Evolutionary conservation across 148 eudicot genomes (phyloP).

Genomic region (Linanthus parryae): DNA sequence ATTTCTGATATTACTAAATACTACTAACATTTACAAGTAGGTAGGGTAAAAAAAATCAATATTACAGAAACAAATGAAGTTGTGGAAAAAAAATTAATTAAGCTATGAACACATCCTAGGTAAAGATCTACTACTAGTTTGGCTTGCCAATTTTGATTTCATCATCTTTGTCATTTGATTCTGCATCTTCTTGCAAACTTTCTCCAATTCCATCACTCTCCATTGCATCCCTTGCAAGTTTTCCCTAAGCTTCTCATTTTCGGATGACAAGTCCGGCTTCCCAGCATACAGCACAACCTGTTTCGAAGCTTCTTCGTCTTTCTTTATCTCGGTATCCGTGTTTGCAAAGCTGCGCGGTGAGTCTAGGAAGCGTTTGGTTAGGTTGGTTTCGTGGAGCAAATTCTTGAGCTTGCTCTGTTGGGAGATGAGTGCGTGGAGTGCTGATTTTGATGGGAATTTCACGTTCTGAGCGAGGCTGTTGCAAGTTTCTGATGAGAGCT

Average conservation of each 20-base stretch:
- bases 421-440: conserved; percentile 43
- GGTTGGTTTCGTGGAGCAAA: conserved; percentile 37
- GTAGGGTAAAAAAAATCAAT: no score
- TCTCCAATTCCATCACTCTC: conserved; percentile 69
- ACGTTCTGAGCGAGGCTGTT: conserved; percentile 45
- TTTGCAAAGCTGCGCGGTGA: conserved; percentile 23
- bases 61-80: no score
- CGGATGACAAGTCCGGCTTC: conserved; percentile 28
- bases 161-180: conserved; percentile 58
- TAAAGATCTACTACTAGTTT: conserved; percentile 35
- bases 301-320: conserved; percentile 25
- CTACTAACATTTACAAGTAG: no score
- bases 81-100: no score
- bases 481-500: conserved; percentile 55
- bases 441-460: conserved; percentile 51
- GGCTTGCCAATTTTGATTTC: conserved; percentile 48
- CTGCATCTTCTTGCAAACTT: conserved; percentile 69
- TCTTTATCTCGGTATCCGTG: conserved; percentile 6
- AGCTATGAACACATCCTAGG: conserved; percentile 27
- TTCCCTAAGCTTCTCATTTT: conserved; percentile 53
- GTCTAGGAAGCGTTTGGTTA: conserved; percentile 17
- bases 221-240: conserved; percentile 67
- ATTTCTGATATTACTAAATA: no score
- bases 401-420: conserved; percentile 49
- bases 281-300: conserved; percentile 44